phyloP scores from a whole-genome alignment of 345 rosid genomes.

The Reutealis trisperma region DNA sequence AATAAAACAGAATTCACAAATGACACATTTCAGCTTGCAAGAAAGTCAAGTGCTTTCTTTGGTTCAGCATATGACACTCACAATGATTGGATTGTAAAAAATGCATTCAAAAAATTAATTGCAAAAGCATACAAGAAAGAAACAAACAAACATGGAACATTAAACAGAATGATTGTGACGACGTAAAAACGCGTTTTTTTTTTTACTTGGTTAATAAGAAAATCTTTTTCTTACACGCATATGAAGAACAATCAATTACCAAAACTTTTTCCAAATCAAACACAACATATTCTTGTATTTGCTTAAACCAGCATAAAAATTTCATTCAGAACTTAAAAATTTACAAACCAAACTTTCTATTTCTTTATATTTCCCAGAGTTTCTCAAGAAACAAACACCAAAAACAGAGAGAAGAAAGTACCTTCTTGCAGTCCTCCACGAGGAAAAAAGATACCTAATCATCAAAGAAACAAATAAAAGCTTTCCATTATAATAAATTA shows the following conservation, averaged over 20 bases:
- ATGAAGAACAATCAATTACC: neutral
- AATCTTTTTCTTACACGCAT: neutral
- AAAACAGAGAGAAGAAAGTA: neutral
- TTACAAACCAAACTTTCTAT: too few species aligned
- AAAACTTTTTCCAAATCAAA: too few species aligned
- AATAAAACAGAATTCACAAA: neutral
- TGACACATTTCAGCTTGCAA: neutral
- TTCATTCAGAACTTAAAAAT: too few species aligned
- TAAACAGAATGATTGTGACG: neutral
- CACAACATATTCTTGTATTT: neutral
- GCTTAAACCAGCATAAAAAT: neutral
- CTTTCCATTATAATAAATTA: neutral
- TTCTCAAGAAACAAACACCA: neutral
- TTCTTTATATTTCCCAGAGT: too few species aligned
- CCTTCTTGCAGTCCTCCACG: constrained; percentile 34
- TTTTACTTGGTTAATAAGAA: too few species aligned
- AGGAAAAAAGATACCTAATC: neutral
- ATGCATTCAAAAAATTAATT: neutral
- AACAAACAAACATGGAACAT: neutral
- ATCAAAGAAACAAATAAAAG: neutral
- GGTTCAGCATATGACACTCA: neutral
- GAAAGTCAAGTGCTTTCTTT: neutral
- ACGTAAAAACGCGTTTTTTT: too few species aligned
- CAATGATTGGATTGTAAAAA: neutral
- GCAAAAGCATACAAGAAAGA: neutral